Evolutionary conservation across 768 basidiomycete species (phyloP), one percentile per base, ranked within the genome.

Genomic region (Boletellus emodensis): DNA sequence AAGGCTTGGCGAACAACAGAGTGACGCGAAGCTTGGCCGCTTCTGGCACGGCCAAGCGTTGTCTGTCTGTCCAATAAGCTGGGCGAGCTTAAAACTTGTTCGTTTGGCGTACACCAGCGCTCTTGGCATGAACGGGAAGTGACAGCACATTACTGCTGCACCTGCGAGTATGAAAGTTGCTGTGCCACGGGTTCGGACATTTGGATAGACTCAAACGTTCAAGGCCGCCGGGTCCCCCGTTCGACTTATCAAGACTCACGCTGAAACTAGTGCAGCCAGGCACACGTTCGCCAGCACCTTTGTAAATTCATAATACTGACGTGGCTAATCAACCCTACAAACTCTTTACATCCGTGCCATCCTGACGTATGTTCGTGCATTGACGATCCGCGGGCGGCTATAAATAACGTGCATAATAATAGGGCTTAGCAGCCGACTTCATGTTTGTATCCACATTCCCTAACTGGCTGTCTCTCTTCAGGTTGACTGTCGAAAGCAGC

Each of bases 311-410:
- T 30, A 30, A 30, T 30, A 26, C 24, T 18, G 37, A 20, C 36
- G 34, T 20, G 6, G 14, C 38, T 18, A 42, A 39, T 15, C 14
- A 26, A 4, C 24, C 30, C 30, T 10, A 30, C 30, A 30, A 30
- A 30, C 9, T 11, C 11, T 11, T 30, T 30, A 11, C 30, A 11
- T 30, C 11, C 30, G 35, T 51, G 47, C 32, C 33, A 60, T 44
- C 17, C 14, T 42, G 28, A n/a, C 20, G 28, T 37, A 18, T 22
- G 40, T 46, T 18, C 18, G 35, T 34, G 18, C 40, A 17, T 1
- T 43, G 20, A n/a, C 42, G n/a, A 15, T 45, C 40, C 43, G 38
- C 44, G 35, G 53, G 40, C 17, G 12, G 41, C 41, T 44, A 56
- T 44, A 39, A 45, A 61, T 48, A 44, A 26, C 20, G 7, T 9